Base-by-base conservation (phyloP, 805 yeast genomes). In the Yarrowia sp. region DNA sequence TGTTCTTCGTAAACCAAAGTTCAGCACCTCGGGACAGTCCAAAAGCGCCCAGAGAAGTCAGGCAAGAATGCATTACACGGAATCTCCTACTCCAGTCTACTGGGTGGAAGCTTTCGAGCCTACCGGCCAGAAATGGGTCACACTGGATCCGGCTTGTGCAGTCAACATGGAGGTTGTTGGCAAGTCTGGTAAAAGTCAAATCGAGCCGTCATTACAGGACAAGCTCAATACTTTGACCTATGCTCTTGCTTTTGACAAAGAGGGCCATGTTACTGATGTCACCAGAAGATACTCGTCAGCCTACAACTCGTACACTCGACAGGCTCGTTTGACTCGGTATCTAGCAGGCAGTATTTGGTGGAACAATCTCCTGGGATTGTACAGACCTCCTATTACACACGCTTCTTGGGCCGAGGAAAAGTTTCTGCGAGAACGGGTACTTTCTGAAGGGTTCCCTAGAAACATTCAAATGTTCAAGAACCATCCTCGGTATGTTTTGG, bases 81-180 rank as follows among this genome's bases (percentile, higher is more conserved):
- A 61, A 11, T 67, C 74, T 54, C 71, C 71, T 9, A 87, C 79
- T 70, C 98, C 98, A 0, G 81, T 92, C 0, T 92, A 87, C 71
- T 95, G 99, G 99, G 86, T 86, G 22, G 99, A 95, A 73, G 97
- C 89, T 0, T 93, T 96, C 96, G 92, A 93, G 72, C 82, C 82
- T 59, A 83, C 81, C 66, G 76, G 84, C 5, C 81, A 85, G 66
- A 83, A 80, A 58, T 93, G 97, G 96, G 81, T 92, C n/a, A 84
- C 96, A 1, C 80, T 92, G 1, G 99, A 95, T 71, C 95, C 98
- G 0, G 77, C 87, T 0, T 86, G 87, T 30, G 81, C 86, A 65
- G 75, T 83, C 65, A 74, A 81, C 9, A 83, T 90, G 41, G 96
- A 90, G 73, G 78, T 83, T 35, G 82, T 87, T 8, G 38, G 41